Conservation (phyloP, 2,329 filamentous ascomycete genomes). For the Botrytis squamosa region DNA sequence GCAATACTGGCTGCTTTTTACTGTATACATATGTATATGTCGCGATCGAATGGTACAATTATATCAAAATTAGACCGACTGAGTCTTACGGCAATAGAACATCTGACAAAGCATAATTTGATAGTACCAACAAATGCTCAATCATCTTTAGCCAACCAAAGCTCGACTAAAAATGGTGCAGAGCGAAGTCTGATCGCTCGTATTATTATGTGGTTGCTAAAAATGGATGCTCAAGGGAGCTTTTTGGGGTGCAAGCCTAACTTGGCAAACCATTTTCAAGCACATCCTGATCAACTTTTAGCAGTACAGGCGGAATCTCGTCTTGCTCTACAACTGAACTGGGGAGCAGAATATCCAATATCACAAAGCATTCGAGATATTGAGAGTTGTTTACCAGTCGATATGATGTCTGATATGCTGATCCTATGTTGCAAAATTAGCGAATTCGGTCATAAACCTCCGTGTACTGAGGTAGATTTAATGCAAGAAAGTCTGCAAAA, state of each 20-base stretch:
- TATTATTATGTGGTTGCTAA: slow-evolving; percentile 24
- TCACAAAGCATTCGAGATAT: slow-evolving; percentile 26
- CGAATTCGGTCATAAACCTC: not conserved
- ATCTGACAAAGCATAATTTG: slow-evolving; percentile 12
- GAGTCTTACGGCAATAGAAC: slow-evolving; percentile 15
- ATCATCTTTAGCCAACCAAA: not conserved
- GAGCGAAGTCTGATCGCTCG: slow-evolving; percentile 23
- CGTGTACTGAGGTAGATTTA: not conserved
- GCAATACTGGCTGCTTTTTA: slow-evolving; percentile 21
- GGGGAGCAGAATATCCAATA: slow-evolving; percentile 24
- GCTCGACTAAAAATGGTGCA: not conserved
- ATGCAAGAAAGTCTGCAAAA: not conserved
- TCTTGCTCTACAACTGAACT: slow-evolving; percentile 25
- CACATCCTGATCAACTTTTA: slow-evolving; percentile 11
- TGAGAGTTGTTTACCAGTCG: slow-evolving; percentile 23
- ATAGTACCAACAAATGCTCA: not conserved
- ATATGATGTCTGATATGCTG: slow-evolving; percentile 26
- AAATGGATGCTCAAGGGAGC: slow-evolving; percentile 25
- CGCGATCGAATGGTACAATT: not conserved
- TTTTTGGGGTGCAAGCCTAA: slow-evolving; percentile 24
- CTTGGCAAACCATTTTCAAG: slow-evolving; percentile 22
- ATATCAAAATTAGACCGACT: slow-evolving; percentile 21
- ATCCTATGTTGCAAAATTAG: slow-evolving; percentile 20
- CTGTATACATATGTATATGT: slow-evolving; percentile 24
- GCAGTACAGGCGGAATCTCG: slow-evolving; percentile 21